These are phyloP conservation scores for Nannochloropsis salina DNA, from an alignment of 108 stramenopile species.

Conservation along the genomic window DNA sequence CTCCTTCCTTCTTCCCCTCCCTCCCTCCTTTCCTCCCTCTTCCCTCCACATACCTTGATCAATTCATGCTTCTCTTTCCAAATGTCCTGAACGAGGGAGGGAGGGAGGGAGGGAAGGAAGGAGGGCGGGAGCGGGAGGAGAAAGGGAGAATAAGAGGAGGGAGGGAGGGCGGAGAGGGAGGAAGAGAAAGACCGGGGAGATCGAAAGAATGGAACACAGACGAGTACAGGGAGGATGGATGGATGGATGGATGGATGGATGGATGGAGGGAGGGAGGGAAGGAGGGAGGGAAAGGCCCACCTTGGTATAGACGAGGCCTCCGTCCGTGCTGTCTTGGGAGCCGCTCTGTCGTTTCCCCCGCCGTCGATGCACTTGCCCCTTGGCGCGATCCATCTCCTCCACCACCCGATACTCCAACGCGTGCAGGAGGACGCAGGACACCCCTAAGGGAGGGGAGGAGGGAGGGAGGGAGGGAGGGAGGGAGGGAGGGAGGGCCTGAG, in stretches of 20 bases:
- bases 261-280: neutral
- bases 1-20: neutral
- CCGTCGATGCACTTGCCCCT: neutral
- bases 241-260: neutral
- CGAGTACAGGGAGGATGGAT: neutral
- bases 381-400: neutral
- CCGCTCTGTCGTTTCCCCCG: neutral
- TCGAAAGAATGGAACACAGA: neutral
- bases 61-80: neutral
- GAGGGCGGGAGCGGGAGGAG: neutral
- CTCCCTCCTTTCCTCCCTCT: neutral
- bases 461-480: too few relatives aligned
- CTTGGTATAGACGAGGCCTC: neutral
- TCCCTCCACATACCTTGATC: neutral
- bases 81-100: neutral
- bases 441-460: neutral
- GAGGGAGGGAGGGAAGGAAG: slow-evolving; percentile 14
- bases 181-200: neutral
- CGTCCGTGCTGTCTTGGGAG: neutral
- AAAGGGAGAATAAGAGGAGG: neutral
- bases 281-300: neutral
- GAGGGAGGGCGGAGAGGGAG: neutral
- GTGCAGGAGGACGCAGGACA: neutral
- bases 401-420: neutral
- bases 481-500: too few relatives aligned